Evolutionary conservation across 1,284 basidiomycete genomes (phyloP).

Genomic region (Coniferiporia sulphurascens): DNA sequence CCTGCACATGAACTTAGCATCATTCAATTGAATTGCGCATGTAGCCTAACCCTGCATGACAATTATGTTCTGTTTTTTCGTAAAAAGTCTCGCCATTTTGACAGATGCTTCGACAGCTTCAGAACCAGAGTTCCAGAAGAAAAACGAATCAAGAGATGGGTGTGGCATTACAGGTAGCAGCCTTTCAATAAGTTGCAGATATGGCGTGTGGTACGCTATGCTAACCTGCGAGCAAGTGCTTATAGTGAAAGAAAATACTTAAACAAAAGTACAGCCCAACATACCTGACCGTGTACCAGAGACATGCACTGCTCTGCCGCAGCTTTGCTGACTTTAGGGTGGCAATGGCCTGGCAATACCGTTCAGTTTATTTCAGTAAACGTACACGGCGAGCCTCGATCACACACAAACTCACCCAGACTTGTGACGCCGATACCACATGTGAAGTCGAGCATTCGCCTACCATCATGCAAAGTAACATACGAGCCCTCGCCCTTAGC

Average conservation of each 20-base stretch:
- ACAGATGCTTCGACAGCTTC: constrained; percentile 85
- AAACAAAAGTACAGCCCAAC: background rate
- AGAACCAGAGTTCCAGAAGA: constrained; percentile 94
- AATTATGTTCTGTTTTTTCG: constrained; percentile 83
- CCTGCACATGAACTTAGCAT: constrained; percentile 36
- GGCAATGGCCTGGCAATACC: constrained; percentile 65
- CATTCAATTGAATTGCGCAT: background rate
- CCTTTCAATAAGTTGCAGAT: constrained; percentile 71
- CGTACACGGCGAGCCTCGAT: constrained; percentile 11
- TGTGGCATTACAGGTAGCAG: constrained; percentile 83
- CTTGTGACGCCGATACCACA: constrained; percentile 82
- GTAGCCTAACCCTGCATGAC: constrained; percentile 67
- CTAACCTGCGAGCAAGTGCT: constrained; percentile 49
- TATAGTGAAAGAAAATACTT: constrained; percentile 1
- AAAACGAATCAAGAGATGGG: constrained; percentile 87
- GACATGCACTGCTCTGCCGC: constrained; percentile 82
- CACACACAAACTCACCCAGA: constrained; percentile 47
- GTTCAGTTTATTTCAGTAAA: constrained; percentile 16
- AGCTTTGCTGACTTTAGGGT: constrained; percentile 81
- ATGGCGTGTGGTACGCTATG: constrained; percentile 73
- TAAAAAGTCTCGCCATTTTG: constrained; percentile 75
- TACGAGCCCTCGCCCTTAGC: constrained; percentile 75
- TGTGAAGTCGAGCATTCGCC: constrained; percentile 77
- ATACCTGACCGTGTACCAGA: constrained; percentile 74
- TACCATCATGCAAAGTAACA: constrained; percentile 67